phyloP scores from a whole-genome alignment of 2,329 filamentous ascomycete species.

The Graphiopsis chlorocephala region DNA sequence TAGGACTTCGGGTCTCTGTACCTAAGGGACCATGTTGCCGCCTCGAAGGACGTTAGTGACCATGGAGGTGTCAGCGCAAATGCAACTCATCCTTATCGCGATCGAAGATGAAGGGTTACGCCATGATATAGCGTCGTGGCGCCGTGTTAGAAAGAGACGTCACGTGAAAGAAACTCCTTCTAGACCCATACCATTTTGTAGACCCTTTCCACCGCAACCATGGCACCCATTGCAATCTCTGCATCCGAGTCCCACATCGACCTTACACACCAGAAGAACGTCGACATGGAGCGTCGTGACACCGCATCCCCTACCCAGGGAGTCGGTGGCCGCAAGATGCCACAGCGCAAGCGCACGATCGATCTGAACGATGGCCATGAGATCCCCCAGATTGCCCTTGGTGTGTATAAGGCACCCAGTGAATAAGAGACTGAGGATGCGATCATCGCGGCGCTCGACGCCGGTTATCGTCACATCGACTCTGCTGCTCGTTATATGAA shows the following conservation, averaged over 20 bases:
- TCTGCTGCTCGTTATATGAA: constrained; percentile 46
- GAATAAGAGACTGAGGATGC: constrained; percentile 35
- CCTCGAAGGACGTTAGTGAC: background rate
- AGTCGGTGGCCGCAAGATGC: constrained; percentile 20
- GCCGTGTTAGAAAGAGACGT: background rate
- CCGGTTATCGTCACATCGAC: constrained; percentile 56
- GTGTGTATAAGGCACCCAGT: constrained; percentile 40
- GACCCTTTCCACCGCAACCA: background rate
- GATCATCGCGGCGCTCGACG: constrained; percentile 41
- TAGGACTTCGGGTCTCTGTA: no score
- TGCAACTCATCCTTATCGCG: background rate
- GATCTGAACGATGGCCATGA: constrained; percentile 39
- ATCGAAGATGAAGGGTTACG: background rate
- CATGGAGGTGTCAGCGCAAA: background rate
- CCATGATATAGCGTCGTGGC: constrained; percentile 2
- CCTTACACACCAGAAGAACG: constrained; percentile 27
- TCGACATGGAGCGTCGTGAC: constrained; percentile 18
- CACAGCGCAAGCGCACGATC: constrained; percentile 28
- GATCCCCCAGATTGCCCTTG: constrained; percentile 39
- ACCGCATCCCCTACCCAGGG: constrained; percentile 8
- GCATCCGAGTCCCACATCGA: constrained; percentile 16
- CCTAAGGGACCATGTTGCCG: no score
- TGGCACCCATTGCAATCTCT: constrained; percentile 13
- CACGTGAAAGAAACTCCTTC: background rate
- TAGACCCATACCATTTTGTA: background rate